Conservation (phyloP, 768 basidiomycete genomes). For the Boletus rufocinnamomeus region DNA sequence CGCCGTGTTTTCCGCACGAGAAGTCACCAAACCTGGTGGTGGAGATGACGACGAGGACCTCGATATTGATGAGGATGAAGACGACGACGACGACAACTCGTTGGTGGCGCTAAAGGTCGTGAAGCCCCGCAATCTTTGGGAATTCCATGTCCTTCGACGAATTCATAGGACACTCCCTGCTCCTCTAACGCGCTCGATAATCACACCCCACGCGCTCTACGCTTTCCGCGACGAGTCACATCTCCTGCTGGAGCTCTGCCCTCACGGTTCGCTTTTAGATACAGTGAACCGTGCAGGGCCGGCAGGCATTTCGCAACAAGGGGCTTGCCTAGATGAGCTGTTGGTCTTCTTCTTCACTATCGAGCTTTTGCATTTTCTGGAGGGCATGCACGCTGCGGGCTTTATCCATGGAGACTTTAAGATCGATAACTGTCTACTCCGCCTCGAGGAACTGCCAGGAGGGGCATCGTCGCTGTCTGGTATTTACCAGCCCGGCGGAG, state of each 20-base stretch:
- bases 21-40: conserved; percentile 45
- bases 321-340: conserved; percentile 86
- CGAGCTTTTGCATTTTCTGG: conserved; percentile 82
- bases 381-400: conserved; percentile 75
- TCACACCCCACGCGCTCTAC: conserved; percentile 78
- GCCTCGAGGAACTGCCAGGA: conserved; percentile 81
- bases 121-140: conserved; percentile 87
- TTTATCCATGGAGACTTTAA: conserved; percentile 99
- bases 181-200: conserved; percentile 62
- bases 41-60: conserved; percentile 47
- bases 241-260: conserved; percentile 83
- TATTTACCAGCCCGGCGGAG: conserved; percentile 76
- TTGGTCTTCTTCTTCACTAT: conserved; percentile 94
- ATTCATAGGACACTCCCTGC: conserved; percentile 70
- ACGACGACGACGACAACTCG: conserved; percentile 54
- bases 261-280: conserved; percentile 90
- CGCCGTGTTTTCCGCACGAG: conserved; percentile 84
- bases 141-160: conserved; percentile 81
- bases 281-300: conserved; percentile 82
- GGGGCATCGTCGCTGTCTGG: conserved; percentile 69
- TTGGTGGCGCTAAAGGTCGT: conserved; percentile 91
- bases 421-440: conserved; percentile 97
- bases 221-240: conserved; percentile 88
- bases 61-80: conserved; percentile 50
- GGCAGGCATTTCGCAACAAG: conserved; percentile 77